Evolutionary conservation across 306 rosid genomes (phyloP).

Genomic region (Lithocarpus polystachyus): DNA sequence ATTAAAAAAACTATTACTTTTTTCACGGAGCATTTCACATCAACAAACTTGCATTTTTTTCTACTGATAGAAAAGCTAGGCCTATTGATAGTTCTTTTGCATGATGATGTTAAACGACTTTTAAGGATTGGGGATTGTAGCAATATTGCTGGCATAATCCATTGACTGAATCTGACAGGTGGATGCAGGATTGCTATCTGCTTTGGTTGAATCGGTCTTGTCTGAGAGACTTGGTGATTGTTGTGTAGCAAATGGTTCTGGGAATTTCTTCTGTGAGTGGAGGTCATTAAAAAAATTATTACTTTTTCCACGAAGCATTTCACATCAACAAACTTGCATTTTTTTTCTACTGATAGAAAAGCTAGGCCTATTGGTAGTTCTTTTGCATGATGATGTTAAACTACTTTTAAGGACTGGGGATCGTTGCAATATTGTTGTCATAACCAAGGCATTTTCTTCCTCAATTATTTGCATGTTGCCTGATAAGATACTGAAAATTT

Average conservation of each 20-base stretch:
- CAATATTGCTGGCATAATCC: conserved; percentile 41
- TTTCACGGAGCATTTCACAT: conserved; percentile 39
- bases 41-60: conserved; percentile 20
- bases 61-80: conserved; percentile 25
- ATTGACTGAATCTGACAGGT: conserved; percentile 52
- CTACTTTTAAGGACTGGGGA: conserved; percentile 23
- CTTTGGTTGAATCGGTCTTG: conserved; percentile 60
- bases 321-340: conserved; percentile 20
- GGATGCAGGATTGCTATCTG: conserved; percentile 57
- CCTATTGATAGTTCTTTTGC: conserved; percentile 43
- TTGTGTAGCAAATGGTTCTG: conserved; percentile 25
- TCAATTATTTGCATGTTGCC: conserved; percentile 40
- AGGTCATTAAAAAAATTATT: conserved; percentile 61
- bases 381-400: conserved; percentile 43
- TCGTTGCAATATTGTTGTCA: conserved; percentile 35
- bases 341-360: conserved; percentile 28
- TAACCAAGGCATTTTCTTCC: conserved; percentile 46
- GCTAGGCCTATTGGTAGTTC: conserved; percentile 34
- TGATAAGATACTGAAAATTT: conserved; percentile 33
- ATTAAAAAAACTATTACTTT: conserved; percentile 52
- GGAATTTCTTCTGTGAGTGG: conserved; percentile 54
- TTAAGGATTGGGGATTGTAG: conserved; percentile 27
- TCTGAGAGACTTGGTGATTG: conserved; percentile 48
- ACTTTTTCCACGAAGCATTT: conserved; percentile 45
- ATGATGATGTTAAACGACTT: conserved; percentile 35